A percentile compares a stretch with the other conserved stretches of the same genome.
These are phyloP conservation scores for Senecio squalidus DNA, from an alignment of 140 eudicot genomes.

Conservation along the genomic window DNA sequence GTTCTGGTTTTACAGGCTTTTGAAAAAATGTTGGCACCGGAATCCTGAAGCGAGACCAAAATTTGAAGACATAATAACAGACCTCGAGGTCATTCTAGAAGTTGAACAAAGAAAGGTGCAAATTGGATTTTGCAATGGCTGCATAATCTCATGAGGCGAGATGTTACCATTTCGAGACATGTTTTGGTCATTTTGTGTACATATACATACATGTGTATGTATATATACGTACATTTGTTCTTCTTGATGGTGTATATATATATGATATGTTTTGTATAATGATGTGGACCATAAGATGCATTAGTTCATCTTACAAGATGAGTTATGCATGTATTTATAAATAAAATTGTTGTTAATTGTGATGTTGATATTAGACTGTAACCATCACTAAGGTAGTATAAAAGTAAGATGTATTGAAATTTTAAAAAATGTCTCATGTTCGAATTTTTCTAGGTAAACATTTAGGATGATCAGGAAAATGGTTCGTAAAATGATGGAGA, in stretches of 20 bases:
- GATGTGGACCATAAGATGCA: slow-evolving; percentile 9
- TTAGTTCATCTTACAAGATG: slow-evolving; percentile 12
- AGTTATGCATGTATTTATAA: slow-evolving; percentile 10
- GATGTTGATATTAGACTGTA: too few species aligned
- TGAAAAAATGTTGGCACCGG: slow-evolving; percentile 58
- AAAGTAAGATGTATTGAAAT: too few species aligned
- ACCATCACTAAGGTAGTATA: too few species aligned
- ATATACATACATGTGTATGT: background rate
- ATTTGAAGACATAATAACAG: slow-evolving; percentile 49
- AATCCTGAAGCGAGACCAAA: slow-evolving; percentile 53
- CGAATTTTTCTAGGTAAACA: too few species aligned
- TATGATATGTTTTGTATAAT: background rate
- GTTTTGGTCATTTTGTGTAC: slow-evolving; percentile 3
- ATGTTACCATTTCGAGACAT: slow-evolving; percentile 3
- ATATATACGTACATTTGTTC: slow-evolving; percentile 1
- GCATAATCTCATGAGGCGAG: slow-evolving; percentile 27
- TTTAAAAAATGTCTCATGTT: too few species aligned
- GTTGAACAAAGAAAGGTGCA: slow-evolving; percentile 20
- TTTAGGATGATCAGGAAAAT: too few species aligned
- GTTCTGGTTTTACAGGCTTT: slow-evolving; percentile 38
- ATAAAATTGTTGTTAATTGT: background rate
- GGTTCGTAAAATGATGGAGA: too few species aligned
- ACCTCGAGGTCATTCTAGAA: slow-evolving; percentile 42
- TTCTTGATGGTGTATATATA: slow-evolving; percentile 12
- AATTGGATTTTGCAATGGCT: slow-evolving; percentile 31